A percentile compares a stretch with the other conserved stretches of the same genome.
phyloP scores from a whole-genome alignment of 805 yeast species.

The Candida broadrunensis region DNA sequence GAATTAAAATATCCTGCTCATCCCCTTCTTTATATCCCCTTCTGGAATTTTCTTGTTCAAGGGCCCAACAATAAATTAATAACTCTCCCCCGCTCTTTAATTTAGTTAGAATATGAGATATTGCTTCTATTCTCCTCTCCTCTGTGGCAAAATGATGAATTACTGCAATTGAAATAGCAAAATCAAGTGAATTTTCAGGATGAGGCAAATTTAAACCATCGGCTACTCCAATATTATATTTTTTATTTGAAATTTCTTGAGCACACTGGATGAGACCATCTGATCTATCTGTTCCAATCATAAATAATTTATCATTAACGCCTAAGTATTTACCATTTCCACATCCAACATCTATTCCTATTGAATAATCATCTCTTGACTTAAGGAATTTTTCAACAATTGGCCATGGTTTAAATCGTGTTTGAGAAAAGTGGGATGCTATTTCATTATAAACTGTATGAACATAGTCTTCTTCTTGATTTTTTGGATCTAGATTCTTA shows the following conservation, averaged over 20 bases:
- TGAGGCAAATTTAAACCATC: slow-evolving; percentile 68
- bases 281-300: slow-evolving; percentile 76
- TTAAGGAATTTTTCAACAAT: slow-evolving; percentile 72
- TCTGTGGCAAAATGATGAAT: slow-evolving; percentile 92
- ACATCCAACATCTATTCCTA: slow-evolving; percentile 94
- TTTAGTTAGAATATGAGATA: slow-evolving; percentile 61
- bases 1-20: slow-evolving; percentile 91
- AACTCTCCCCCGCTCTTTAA: slow-evolving; percentile 63
- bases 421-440: slow-evolving; percentile 89
- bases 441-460: slow-evolving; percentile 93
- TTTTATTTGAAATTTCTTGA: slow-evolving; percentile 30
- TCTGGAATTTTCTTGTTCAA: slow-evolving; percentile 84
- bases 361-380: slow-evolving; percentile 45
- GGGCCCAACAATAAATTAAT: slow-evolving; percentile 92
- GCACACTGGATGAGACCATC: slow-evolving; percentile 70
- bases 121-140: slow-evolving; percentile 75
- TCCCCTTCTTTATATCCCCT: slow-evolving; percentile 90
- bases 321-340: slow-evolving; percentile 93
- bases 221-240: slow-evolving; percentile 64
- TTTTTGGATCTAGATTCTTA: slow-evolving; percentile 41
- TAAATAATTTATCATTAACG: slow-evolving; percentile 62
- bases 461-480: slow-evolving; percentile 73
- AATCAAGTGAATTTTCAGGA: slow-evolving; percentile 49
- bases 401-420: slow-evolving; percentile 98
- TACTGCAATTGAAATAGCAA: slow-evolving; percentile 94